Percentiles rank a stretch among this genome's conserved stretches.
phyloP scores from a whole-genome alignment of 805 yeast species.

The Tetrapisispora arboricola region DNA sequence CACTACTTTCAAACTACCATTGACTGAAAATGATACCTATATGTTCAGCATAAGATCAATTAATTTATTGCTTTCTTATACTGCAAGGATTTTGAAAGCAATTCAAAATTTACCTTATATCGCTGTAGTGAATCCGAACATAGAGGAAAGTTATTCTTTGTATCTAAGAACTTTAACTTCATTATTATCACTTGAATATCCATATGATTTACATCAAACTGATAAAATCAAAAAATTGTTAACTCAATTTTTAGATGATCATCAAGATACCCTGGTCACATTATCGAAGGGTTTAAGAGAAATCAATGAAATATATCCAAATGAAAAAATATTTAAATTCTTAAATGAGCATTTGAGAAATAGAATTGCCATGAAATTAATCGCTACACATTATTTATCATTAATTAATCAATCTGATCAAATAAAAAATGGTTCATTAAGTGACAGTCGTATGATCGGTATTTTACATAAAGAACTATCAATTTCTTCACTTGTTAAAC shows the following conservation, averaged over 20 bases:
- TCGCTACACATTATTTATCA: conserved; percentile 77
- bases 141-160: conserved; percentile 62
- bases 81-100: conserved; percentile 61
- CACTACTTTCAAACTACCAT: conserved; percentile 31
- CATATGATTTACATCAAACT: conserved; percentile 45
- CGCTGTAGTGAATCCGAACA: conserved; percentile 76
- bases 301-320: conserved; percentile 30
- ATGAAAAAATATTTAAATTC: conserved; percentile 46
- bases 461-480: conserved; percentile 57
- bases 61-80: conserved; percentile 44
- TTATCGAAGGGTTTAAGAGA: conserved; percentile 69
- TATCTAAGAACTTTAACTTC: conserved; percentile 62
- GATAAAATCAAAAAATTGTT: conserved; percentile 42
- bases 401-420: conserved; percentile 33
- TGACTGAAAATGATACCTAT: conserved; percentile 24
- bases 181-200: conserved; percentile 34
- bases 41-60: conserved; percentile 46
- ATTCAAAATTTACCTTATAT: conserved; percentile 73
- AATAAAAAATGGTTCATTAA: conserved; percentile 7
- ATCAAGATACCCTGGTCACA: conserved; percentile 73
- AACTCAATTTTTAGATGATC: conserved; percentile 54
- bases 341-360: conserved; percentile 71
- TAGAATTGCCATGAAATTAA: conserved; percentile 74
- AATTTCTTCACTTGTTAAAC: conserved; percentile 51
- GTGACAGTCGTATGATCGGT: conserved; percentile 35